These are phyloP conservation scores for Zizania latifolia DNA, from an alignment of 176 grass and related monocot species.

Conservation along the genomic window DNA sequence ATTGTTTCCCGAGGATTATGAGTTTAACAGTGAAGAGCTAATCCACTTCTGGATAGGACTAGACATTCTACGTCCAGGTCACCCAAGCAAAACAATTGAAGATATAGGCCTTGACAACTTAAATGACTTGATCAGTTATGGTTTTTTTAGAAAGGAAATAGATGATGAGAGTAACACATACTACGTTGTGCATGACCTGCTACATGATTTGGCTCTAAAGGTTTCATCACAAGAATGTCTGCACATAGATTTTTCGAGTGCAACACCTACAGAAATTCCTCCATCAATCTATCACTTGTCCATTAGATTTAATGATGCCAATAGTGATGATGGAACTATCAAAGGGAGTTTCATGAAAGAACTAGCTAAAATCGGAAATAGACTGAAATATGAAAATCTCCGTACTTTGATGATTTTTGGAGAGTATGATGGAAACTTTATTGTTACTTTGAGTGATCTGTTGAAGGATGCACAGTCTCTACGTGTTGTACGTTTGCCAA, in stretches of 20 bases:
- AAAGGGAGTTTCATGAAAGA: no score
- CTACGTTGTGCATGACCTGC: constrained; percentile 24
- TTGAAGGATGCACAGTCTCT: neutral
- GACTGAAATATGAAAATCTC: neutral
- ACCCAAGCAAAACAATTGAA: neutral
- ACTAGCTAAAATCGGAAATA: no score
- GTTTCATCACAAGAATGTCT: constrained; percentile 27
- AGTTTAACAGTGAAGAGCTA: neutral
- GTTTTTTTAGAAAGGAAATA: neutral
- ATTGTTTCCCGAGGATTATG: constrained; percentile 19
- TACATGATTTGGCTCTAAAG: constrained; percentile 2
- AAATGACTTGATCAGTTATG: neutral
- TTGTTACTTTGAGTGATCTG: neutral
- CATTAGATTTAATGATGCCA: no score
- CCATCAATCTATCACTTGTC: constrained; percentile 19
- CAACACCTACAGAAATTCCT: neutral
- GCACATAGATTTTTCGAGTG: neutral
- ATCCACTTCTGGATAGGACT: constrained; percentile 30
- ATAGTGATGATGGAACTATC: no score
- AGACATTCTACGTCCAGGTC: neutral
- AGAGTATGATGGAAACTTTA: neutral
- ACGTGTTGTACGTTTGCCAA: no score
- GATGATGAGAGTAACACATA: no score
- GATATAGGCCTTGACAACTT: neutral
- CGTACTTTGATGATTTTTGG: constrained; percentile 18